Evolutionary conservation across 306 rosid genomes (phyloP), one percentile per base, ranked within the genome.

Genomic region (Prunus fruticosa): DNA sequence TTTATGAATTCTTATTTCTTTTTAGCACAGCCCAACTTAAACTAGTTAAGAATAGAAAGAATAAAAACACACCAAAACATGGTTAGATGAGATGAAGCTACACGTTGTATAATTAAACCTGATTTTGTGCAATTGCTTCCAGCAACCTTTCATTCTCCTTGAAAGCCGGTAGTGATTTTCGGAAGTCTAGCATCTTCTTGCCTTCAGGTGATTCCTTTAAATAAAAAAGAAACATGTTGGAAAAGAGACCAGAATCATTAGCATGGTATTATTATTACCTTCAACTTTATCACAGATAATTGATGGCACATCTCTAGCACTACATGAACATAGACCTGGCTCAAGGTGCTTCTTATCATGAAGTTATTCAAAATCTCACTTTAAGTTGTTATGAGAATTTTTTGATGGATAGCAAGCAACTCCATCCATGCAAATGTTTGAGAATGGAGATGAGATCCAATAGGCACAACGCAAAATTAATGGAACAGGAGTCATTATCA

Each of bases 161-260:
- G 81, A 70, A 87, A 34, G 86, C 71, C 2, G 90, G 90, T 54
- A 87, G 78, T 43, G 90, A 87, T 71, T 81, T 80, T 60, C 88
- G 80, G 75, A 87, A 82, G 69, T 80, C 85, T 67, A 84, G 23
- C 78, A 87, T 84, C 75, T 82, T 87, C 84, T 74, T 84, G 41
- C 90, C 90, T 84, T 87, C 88, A 19, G 88, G 90, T 73, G 90
- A 84, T 82, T 87, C 90, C 90, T 87, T 57, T 74, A 20, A 57
- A 70, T 41, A 3, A 77, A 65, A 60, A 76, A 64, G 47, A 7
- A 27, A 46, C 11, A 64, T 12, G 12, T 45, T 30, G 61, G 23
- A 70, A 64, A 63, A 49, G 49, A 64, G 64, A 25, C 38, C 53
- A 62, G 3, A 70, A 73, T 46, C 56, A 54, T 13, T 41, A 69